These are phyloP conservation scores for Tolypocladium album DNA, from an alignment of 2,329 filamentous ascomycete genomes.

Conservation along the genomic window DNA sequence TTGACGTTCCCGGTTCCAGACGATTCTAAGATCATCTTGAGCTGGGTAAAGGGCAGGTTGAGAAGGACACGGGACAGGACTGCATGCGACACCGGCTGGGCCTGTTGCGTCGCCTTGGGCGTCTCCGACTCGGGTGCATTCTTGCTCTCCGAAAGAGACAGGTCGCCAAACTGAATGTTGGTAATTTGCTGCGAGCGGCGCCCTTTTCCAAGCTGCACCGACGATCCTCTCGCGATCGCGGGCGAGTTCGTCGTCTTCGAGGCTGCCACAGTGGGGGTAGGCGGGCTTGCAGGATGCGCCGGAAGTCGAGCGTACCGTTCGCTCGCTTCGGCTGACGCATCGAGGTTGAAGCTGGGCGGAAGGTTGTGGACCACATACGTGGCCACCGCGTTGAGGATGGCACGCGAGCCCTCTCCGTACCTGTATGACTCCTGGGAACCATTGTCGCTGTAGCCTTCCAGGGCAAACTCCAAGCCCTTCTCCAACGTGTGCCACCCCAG, in stretches of 20 bases:
- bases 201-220: constrained; percentile 21
- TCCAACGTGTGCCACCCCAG: constrained; percentile 55
- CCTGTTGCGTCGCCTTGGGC: constrained; percentile 13
- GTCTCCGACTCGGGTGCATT: constrained; percentile 17
- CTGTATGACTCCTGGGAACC: constrained; percentile 34
- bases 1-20: constrained; percentile 36
- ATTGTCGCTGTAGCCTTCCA: constrained; percentile 26
- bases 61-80: constrained; percentile 56
- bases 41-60: constrained; percentile 56
- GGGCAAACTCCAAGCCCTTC: constrained; percentile 46
- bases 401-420: constrained; percentile 40
- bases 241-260: constrained; percentile 7
- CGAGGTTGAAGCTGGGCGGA: constrained; percentile 48
- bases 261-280: constrained; percentile 3
- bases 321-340: constrained; percentile 29
- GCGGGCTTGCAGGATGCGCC: constrained; percentile 9
- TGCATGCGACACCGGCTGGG: constrained; percentile 26
- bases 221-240: constrained; percentile 25
- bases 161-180: constrained; percentile 62
- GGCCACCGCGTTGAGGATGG: constrained; percentile 43
- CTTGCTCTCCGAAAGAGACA: constrained; percentile 27
- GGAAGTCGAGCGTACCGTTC: constrained; percentile 29
- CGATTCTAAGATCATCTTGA: constrained; percentile 57
- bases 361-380: constrained; percentile 52
- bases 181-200: constrained; percentile 43